Evolutionary conservation across 2,329 filamentous ascomycete genomes (phyloP), one percentile per base, ranked within the genome.

Genomic region (Trichophyton schoenleinii): DNA sequence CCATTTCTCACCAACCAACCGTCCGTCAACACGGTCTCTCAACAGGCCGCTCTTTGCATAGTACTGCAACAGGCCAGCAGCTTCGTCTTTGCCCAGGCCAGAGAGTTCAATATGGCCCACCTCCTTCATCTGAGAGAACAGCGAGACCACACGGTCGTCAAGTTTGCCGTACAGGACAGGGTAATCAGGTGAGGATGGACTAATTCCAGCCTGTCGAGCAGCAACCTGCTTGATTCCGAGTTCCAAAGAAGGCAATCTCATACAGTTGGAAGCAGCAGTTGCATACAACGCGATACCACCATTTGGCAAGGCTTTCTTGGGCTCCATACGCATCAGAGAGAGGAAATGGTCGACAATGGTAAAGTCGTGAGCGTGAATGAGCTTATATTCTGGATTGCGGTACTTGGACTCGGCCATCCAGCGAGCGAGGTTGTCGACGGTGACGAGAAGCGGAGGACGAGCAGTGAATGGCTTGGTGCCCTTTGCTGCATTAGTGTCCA

Each of bases 1-100:
- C 91, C 91, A 95, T 77, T 89, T 89, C 79, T 95, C 88, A 22
- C 81, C 80, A 41, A 96, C 87, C 64, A 81, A 80, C 65, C 78
- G 78, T 70, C 91, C 85, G 68, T 88, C 86, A 58, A 96, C 80
- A 53, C 78, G 80, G 64, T 82, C 79, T 65, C 88, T 83, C 70
- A 95, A 72, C 71, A 96, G 79, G 11, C 92, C 94, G 72, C 89
- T 95, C 41, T 83, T 84, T 3, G 89, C 91, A 80, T 92, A 97
- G 77, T 96, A 97, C 77, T 96, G 91, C 84, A 97, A 87, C 67
- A 95, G 78, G 0, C 84, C 81, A 63, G 87, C 83, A 9, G 89
- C 85, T 75, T 97, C 92, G 1, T 80, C 75, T 74, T 86, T 88
- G 68, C 78, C 86, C 66, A 96, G 69, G 7, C 89, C 87, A 48